phyloP scores from a whole-genome alignment of 2,329 filamentous ascomycete genomes.

The Coniochaeta hoffmannii region DNA sequence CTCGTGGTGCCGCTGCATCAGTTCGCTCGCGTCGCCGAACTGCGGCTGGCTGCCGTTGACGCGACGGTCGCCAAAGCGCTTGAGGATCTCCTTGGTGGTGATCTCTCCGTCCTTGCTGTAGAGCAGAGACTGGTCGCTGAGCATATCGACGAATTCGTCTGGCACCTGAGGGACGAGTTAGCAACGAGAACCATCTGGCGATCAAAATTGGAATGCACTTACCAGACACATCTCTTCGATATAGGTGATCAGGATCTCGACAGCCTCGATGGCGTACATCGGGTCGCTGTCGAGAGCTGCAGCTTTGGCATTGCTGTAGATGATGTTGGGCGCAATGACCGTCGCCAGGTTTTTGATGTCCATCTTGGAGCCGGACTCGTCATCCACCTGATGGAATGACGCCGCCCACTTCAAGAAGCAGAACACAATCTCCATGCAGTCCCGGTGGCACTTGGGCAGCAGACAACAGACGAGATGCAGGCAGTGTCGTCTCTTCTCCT shows the following conservation, averaged over 20 bases:
- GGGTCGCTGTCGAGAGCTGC: conserved; percentile 74
- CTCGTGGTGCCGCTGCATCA: conserved; percentile 43
- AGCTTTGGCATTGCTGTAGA: conserved; percentile 63
- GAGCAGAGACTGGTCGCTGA: conserved; percentile 75
- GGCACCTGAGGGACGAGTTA: conserved; percentile 60
- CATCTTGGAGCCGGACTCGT: conserved; percentile 98
- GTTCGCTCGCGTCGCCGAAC: conserved; percentile 51
- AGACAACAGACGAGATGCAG: conserved; percentile 89
- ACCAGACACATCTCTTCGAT: conserved; percentile 98
- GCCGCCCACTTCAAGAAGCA: conserved; percentile 96
- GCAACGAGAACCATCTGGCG: neutral
- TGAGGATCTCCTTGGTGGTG: conserved; percentile 94
- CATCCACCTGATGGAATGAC: conserved; percentile 94
- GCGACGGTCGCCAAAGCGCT: conserved; percentile 77
- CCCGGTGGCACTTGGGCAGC: conserved; percentile 83
- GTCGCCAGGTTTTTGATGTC: conserved; percentile 96
- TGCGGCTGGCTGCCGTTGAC: conserved; percentile 43
- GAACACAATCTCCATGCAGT: conserved; percentile 92
- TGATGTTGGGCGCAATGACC: conserved; percentile 92
- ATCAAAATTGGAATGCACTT: conserved; percentile 29
- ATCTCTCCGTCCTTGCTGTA: conserved; percentile 80
- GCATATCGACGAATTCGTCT: conserved; percentile 78
- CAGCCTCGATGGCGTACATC: conserved; percentile 87
- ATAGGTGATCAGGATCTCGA: conserved; percentile 82
- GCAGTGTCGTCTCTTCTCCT: conserved; percentile 73